Conservation (phyloP, 2,329 filamentous ascomycete genomes). For the Dendryphion nanum region DNA sequence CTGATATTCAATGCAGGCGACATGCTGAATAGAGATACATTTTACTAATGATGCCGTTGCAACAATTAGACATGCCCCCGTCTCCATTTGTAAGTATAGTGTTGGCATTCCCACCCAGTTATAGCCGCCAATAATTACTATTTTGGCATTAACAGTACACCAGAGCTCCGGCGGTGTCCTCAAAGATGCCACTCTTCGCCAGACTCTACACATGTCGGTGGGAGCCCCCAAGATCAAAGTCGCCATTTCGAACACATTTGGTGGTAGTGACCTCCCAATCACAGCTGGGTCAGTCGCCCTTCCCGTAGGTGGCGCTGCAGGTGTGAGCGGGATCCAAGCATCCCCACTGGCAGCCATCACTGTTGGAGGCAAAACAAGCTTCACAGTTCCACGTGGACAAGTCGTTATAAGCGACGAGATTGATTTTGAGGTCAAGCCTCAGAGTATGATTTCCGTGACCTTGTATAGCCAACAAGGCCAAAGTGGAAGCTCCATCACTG, state of each 20-base stretch:
- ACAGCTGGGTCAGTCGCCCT: slow-evolving; percentile 56
- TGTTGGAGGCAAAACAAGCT: slow-evolving; percentile 54
- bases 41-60: no score
- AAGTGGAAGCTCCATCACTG: slow-evolving; percentile 55
- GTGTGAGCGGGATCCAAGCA: slow-evolving; percentile 51
- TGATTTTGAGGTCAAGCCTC: slow-evolving; percentile 45
- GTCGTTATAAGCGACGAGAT: slow-evolving; percentile 61
- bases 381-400: slow-evolving; percentile 54
- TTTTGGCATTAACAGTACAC: slow-evolving; percentile 8
- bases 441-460: slow-evolving; percentile 54
- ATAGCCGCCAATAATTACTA: slow-evolving; percentile 1
- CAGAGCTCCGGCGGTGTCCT: slow-evolving; percentile 46
- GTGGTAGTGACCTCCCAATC: slow-evolving; percentile 57
- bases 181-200: slow-evolving; percentile 60
- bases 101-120: neutral
- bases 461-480: slow-evolving; percentile 59
- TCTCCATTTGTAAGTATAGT: slow-evolving; percentile 45
- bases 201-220: slow-evolving; percentile 61
- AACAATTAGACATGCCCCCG: slow-evolving; percentile 61
- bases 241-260: slow-evolving; percentile 63
- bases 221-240: slow-evolving; percentile 56
- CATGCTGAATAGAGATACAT: no score
- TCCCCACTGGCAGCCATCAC: slow-evolving; percentile 53
- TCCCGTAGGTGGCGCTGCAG: slow-evolving; percentile 52
- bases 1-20: no score